Evolutionary conservation across 257 asterid species (phyloP).

Genomic region (Avicennia marina): DNA sequence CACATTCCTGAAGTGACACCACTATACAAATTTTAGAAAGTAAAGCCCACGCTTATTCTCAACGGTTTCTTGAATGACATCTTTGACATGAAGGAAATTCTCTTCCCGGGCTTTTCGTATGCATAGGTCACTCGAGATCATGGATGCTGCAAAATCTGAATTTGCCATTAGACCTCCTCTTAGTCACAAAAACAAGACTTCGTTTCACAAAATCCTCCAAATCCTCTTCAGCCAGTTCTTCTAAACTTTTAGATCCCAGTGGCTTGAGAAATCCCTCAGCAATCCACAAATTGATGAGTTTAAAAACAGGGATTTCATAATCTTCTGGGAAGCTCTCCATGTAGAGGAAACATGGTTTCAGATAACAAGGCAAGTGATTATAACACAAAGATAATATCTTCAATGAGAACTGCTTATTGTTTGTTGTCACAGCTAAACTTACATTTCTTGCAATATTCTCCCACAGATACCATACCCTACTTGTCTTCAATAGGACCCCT

Average conservation of each 20-base stretch:
- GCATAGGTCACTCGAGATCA: constrained; percentile 9
- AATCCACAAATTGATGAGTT: neutral
- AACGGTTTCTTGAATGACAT: neutral
- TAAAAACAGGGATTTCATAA: neutral
- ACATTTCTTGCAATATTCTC: too few species aligned
- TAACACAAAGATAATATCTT: neutral
- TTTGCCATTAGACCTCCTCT: neutral
- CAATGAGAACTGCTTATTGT: too few species aligned
- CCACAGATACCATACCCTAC: too few species aligned
- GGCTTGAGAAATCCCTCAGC: neutral
- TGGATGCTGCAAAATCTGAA: neutral
- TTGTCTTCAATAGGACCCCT: too few species aligned
- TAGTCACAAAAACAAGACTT: neutral
- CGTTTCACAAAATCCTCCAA: neutral
- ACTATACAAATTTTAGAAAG: too few species aligned
- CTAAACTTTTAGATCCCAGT: neutral
- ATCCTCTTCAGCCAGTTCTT: neutral
- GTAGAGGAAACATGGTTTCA: neutral
- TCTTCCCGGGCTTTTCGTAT: neutral
- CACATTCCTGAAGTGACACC: too few species aligned
- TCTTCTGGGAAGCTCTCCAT: neutral
- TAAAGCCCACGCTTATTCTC: constrained; percentile 3
- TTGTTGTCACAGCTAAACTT: too few species aligned
- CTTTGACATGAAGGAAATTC: neutral
- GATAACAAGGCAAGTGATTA: neutral